Evolutionary conservation across 352 stramenopile genomes (phyloP).

Genomic region (Pythium chondricola): DNA sequence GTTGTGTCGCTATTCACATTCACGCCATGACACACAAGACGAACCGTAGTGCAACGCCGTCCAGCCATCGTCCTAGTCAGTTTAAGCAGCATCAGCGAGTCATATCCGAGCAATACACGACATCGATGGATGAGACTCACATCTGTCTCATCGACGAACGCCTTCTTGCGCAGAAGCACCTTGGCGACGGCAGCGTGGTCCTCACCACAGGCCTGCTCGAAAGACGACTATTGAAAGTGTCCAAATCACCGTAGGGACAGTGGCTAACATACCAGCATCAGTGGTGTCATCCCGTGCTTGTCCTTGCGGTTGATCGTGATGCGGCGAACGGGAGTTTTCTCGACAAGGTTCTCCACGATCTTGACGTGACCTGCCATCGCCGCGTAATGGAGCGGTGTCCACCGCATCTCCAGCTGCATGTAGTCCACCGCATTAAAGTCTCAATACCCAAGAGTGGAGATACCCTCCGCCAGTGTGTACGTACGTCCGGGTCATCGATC

Average conservation of each 20-base stretch:
- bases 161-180: slow-evolving; percentile 60
- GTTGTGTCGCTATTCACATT: no score
- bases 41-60: slow-evolving; percentile 79
- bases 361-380: slow-evolving; percentile 67
- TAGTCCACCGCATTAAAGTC: no score
- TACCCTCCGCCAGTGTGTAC: slow-evolving; percentile 12
- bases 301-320: slow-evolving; percentile 82
- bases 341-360: slow-evolving; percentile 43
- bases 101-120: neutral
- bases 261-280: slow-evolving; percentile 50
- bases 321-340: slow-evolving; percentile 61
- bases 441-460: no score
- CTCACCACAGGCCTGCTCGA: slow-evolving; percentile 54
- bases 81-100: neutral
- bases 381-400: slow-evolving; percentile 74
- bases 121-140: slow-evolving; percentile 21
- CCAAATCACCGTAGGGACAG: no score
- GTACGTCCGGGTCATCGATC: slow-evolving; percentile 70
- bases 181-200: slow-evolving; percentile 51
- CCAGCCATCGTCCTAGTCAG: slow-evolving; percentile 57
- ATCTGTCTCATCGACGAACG: slow-evolving; percentile 76
- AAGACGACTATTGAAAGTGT: neutral
- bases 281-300: slow-evolving; percentile 67
- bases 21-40: no score
- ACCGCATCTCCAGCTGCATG: slow-evolving; percentile 61